Base-by-base conservation (phyloP, 441 rosid genomes). In the Flueggea neowawraea region DNA sequence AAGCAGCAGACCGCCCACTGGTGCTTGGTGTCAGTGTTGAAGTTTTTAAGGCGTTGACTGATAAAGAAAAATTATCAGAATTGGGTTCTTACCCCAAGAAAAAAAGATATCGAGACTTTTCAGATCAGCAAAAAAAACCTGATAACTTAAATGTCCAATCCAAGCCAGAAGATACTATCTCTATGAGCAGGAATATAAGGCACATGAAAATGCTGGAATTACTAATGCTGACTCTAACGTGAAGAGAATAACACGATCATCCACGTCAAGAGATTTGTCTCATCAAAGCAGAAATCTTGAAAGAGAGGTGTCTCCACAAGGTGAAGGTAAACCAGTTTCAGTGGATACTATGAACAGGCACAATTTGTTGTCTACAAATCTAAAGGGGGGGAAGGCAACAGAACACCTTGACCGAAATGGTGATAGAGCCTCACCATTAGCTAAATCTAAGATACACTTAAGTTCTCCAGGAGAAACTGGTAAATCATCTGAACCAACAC, bases 41-140 rank as follows among this genome's bases (percentile, higher is more conserved):
- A 65, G 55, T 56, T 41, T 64, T 69, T 60, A 39, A 62, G 31
- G 52, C 39, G 62, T 72, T 68, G 58, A 68, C 62, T 48, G 61
- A 62, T 28, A 60, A 66, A 70, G 68, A 58, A 57, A 49, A 68
- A 60, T 64, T 39, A 50, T 65, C 76, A 32, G 70, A 58, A 36
- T 43, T 41, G 63, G 62, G 50, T 47, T 62, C 64, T 61, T 68
- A 60, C 73, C 88, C 90, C 48, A 85, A 73, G 73, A 65, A 67
- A 65, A 78, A 76, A 78, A 86, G 91, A 78, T 85, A 96, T 67
- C 72, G 71, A 72, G 71, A 65, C 55, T 65, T 62, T 45, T 39
- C 77, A 49, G 79, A 60, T 73, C 68, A 66, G 68, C 63, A 47
- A 51, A 69, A 62, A 65, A 62, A 43, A 55, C 57, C 51, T 59